Base-by-base conservation (phyloP, 352 stramenopile genomes). In the Pythium guiyangense region DNA sequence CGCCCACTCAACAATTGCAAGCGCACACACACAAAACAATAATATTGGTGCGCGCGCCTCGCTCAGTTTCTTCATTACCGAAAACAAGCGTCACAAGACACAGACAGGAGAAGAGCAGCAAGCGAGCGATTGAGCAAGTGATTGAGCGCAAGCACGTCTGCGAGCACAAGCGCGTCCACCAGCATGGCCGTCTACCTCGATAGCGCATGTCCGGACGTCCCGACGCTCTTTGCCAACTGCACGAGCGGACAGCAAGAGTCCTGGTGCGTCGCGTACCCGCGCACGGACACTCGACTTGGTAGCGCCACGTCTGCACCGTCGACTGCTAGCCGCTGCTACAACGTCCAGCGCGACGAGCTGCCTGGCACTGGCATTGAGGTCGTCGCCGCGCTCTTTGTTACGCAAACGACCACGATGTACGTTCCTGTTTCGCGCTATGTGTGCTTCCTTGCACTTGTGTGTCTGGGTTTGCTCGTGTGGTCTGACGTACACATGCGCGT, bases 251-350 rank as follows among this genome's bases (percentile, higher is more conserved):
- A 22, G 22, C 22, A 22, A 22, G 22, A 22, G 37, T 8, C 12
- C 22, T 12, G 25, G 35, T 61, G 54, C n/a, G 46, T 61, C 20
- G 54, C 54, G 26, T 61, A 61, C 35, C 54, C 54, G 10, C 15
- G 26, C 17, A 47, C 14, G 17, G 14, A 47, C 20, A 9, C 18
- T 15, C 35, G 39, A 10, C 12, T 37, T 12, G 26, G 18, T 20
- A 4, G 14, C 49, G 10, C 10, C 22, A 9, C 20, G 18, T 29
- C 29, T 4, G n/a, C 31, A 10, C 10, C 22, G 29, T 37, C 49
- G 4, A 25, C 25, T 5, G 34, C 18, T 8, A 22, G 12, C 5
- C 20, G 39, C 8, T 54, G 49, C 31, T 54, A 45, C 34, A 54
- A 39, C 29, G 31, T 45, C n/a, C 15, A 54, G 17, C 2, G 18